Conservation (phyloP, 1,139 yeast genomes). For the Blastobotrys elegans region DNA sequence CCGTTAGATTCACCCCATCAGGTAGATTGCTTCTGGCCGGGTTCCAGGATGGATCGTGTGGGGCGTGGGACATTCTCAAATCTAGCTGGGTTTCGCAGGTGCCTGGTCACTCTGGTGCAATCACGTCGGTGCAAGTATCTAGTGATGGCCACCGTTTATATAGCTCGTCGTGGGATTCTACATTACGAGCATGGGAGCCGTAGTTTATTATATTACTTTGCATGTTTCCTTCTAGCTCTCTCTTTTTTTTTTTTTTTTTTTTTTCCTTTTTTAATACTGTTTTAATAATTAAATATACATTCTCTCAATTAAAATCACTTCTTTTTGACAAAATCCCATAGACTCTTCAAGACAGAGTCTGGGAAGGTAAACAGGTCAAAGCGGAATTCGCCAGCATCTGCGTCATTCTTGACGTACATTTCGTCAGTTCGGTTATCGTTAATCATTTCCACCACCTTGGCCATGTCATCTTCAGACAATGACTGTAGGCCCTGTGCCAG, state of each 20-base stretch:
- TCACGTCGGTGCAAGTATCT: constrained; percentile 61
- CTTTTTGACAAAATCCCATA: constrained; percentile 91
- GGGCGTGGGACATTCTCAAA: constrained; percentile 73
- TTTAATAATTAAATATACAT: background rate
- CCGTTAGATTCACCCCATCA: constrained; percentile 68
- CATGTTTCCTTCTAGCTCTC: background rate
- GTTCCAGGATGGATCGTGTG: constrained; percentile 69
- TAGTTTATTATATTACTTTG: constrained; percentile 3
- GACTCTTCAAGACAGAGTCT: constrained; percentile 81
- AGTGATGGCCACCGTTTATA: constrained; percentile 57
- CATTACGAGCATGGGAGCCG: constrained; percentile 25
- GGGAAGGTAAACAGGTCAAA: constrained; percentile 95
- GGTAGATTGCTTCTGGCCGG: constrained; percentile 74
- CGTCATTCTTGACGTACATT: constrained; percentile 93
- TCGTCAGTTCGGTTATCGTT: constrained; percentile 93
- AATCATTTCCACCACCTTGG: constrained; percentile 96
- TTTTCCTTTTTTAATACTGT: background rate
- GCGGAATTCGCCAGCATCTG: constrained; percentile 95
- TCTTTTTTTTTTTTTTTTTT: background rate
- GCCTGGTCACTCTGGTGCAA: constrained; percentile 55
- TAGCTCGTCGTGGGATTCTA: constrained; percentile 36
- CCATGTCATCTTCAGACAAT: constrained; percentile 84
- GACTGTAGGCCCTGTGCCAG: constrained; percentile 87
- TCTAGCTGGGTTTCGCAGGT: constrained; percentile 59
- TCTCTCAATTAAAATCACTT: constrained; percentile 19